Percentiles rank a stretch among this genome's conserved stretches.
phyloP scores from a whole-genome alignment of 345 rosid genomes.

The Brassica napus region DNA sequence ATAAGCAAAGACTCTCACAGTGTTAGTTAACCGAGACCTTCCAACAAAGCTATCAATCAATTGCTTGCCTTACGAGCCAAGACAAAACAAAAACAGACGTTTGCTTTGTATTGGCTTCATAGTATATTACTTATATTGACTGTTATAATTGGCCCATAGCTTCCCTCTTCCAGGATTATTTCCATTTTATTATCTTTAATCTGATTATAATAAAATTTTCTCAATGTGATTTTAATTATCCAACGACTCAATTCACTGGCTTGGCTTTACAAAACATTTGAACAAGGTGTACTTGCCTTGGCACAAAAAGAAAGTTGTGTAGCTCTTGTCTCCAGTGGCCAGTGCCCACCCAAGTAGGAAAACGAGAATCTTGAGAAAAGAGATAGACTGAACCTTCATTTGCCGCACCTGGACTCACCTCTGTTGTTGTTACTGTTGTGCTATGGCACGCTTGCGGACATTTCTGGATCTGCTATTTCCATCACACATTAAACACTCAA shows the following conservation, averaged over 20 bases:
- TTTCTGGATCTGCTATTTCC: constrained; percentile 65
- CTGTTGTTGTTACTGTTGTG: constrained; percentile 26
- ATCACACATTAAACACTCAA: not conserved
- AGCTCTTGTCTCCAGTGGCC: constrained; percentile 16
- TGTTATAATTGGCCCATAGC: too few species aligned
- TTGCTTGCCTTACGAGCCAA: not conserved
- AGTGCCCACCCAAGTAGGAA: constrained; percentile 42
- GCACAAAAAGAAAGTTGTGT: constrained; percentile 24
- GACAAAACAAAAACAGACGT: too few species aligned
- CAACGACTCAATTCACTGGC: not conserved
- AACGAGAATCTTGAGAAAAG: constrained; percentile 90
- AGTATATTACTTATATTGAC: too few species aligned
- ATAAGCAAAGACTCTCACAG: too few species aligned
- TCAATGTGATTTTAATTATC: not conserved
- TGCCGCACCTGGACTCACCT: constrained; percentile 52
- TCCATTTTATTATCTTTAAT: too few species aligned
- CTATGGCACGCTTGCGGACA: constrained; percentile 79
- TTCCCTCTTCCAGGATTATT: too few species aligned
- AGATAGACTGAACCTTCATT: constrained; percentile 62
- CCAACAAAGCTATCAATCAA: too few species aligned
- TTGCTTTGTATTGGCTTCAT: too few species aligned
- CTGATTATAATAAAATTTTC: not conserved
- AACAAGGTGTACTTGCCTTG: not conserved
- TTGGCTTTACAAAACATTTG: not conserved
- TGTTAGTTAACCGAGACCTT: too few species aligned